Base-by-base conservation (phyloP, 2,329 filamentous ascomycete species). In the Calonectria pseudoturangicola region DNA sequence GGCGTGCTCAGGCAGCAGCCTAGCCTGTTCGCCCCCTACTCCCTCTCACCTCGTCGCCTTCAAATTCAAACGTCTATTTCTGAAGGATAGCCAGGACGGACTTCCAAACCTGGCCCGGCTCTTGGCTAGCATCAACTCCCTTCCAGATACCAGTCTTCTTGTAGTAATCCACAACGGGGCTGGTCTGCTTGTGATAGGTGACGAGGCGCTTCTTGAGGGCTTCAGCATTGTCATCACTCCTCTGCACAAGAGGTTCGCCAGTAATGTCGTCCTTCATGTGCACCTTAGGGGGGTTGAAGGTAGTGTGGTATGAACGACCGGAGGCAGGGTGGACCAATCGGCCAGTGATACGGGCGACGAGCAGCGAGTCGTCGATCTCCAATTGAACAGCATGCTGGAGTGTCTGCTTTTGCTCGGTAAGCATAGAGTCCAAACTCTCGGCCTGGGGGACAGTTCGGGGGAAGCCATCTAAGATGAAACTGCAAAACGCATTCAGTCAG, bases 381-480 rank as follows among this genome's bases (percentile, higher is more conserved):
- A 99, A 93, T 89, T 99, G 96, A 73, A 99, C 89, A 75, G 96
- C 97, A 87, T 98, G 96, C 87, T 98, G 95, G 78, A 99, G 93
- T 81, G 92, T 94, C 88, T 97, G 94, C 79, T 93, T 89, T 85
- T 94, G 93, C 76, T 89, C 89, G 66, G 86, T 82, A 76, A 99
- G 93, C 97, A 99, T 99, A 80, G 91, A 89, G 86, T 99, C 97
- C 82, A 99, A 93, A 82, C 96, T 93, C 89, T 98, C 93, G 74
- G 97, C 97, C 87, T 99, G 97, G 72, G 95, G 92, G 66, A 99
- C 96, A 71, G 97, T 99, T 82, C 97, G 95, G 71, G 97, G 97
- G 91, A 99, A 99, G 78, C 97, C 97, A 85, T 99, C 97, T 81
- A 99, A 94, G 83, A 99, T 99, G 90, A 99, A 99, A 80, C 96